Evolutionary conservation across 2,329 filamentous ascomycete genomes (phyloP).

Genomic region (Colletotrichum aenigma): DNA sequence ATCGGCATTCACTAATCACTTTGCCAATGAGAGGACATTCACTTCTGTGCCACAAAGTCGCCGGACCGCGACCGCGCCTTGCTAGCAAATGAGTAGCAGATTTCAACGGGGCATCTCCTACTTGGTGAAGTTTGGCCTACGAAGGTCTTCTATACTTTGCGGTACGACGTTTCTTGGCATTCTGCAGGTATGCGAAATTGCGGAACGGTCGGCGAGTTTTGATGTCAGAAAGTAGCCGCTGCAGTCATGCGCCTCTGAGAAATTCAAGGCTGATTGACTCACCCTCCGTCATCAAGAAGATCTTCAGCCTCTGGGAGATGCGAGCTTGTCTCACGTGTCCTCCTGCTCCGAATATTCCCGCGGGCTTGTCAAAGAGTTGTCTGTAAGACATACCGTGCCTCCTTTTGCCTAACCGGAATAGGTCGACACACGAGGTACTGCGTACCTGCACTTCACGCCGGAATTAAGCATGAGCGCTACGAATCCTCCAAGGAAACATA

Average conservation of each 20-base stretch:
- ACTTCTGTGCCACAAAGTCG: background rate
- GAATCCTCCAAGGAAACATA: background rate
- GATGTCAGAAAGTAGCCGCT: background rate
- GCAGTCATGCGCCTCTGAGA: background rate
- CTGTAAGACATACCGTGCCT: background rate
- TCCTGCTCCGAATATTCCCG: background rate
- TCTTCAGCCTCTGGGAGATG: background rate
- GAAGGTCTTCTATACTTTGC: background rate
- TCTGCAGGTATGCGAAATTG: background rate
- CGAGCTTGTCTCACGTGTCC: background rate
- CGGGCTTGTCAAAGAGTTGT: background rate
- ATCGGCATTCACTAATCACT: background rate
- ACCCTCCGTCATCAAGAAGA: background rate
- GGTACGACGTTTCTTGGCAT: rapidly evolving
- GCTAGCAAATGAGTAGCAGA: background rate
- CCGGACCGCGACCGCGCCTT: background rate
- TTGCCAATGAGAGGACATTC: background rate
- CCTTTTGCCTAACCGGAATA: background rate
- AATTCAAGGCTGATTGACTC: background rate
- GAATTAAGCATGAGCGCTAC: background rate
- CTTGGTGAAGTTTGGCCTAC: background rate
- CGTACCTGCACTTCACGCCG: background rate
- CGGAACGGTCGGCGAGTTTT: background rate
- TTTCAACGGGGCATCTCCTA: background rate
- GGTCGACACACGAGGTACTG: background rate